These are phyloP conservation scores for Ustilago shanxiensis DNA, from an alignment of 1,284 basidiomycete genomes.

Conservation along the genomic window DNA sequence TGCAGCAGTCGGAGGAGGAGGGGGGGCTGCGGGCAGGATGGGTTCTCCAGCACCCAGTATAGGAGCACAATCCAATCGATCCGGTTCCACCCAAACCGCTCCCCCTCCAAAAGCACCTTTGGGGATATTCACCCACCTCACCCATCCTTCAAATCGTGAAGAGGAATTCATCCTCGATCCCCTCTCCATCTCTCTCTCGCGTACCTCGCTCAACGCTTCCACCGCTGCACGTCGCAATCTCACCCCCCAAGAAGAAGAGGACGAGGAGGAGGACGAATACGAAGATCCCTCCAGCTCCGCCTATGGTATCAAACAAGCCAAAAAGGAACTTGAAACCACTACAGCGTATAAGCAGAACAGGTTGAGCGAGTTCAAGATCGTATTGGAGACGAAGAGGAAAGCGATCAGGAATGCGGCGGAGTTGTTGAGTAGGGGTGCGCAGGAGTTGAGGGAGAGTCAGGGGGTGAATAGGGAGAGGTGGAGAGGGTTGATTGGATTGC, in stretches of 20 bases:
- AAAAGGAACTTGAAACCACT: conserved; percentile 19
- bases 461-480: conserved; percentile 51
- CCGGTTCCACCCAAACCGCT: conserved; percentile 3
- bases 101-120: conserved; percentile 13
- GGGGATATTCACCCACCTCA: conserved; percentile 39
- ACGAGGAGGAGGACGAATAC: conserved; percentile 24
- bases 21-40: conserved; percentile 17
- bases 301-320: conserved; percentile 28
- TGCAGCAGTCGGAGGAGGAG: background rate
- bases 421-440: conserved; percentile 49
- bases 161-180: conserved; percentile 53
- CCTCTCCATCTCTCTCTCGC: conserved; percentile 35
- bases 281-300: conserved; percentile 25
- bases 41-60: conserved; percentile 33
- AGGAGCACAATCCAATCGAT: conserved; percentile 23
- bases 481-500: conserved; percentile 45
- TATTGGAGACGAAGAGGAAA: conserved; percentile 47
- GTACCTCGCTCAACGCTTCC: conserved; percentile 17
- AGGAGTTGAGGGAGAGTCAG: conserved; percentile 39
- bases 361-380: conserved; percentile 42
- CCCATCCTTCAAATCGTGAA: conserved; percentile 7
- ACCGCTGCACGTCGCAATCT: conserved; percentile 11
- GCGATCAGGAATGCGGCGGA: conserved; percentile 47
- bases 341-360: conserved; percentile 9
- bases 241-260: conserved; percentile 8